These are phyloP conservation scores for Aspergillus pseudonomiae DNA, from an alignment of 2,329 filamentous ascomycete genomes.

Conservation along the genomic window DNA sequence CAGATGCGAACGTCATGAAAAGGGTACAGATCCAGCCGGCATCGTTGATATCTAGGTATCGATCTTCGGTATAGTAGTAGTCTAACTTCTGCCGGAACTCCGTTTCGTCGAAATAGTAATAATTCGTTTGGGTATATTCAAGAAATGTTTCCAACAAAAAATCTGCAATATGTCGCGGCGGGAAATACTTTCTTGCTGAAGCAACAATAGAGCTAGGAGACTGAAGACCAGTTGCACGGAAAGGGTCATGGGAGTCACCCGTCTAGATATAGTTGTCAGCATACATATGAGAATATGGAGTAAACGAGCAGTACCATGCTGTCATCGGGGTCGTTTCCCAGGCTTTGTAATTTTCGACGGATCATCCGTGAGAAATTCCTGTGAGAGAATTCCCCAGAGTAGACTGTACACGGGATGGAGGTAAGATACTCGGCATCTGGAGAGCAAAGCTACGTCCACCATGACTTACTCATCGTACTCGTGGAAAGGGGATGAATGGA, in stretches of 20 bases:
- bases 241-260: constrained; percentile 30
- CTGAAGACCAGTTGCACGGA: constrained; percentile 35
- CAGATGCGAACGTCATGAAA: constrained; percentile 39
- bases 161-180: constrained; percentile 35
- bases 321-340: constrained; percentile 9
- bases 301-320: constrained; percentile 1
- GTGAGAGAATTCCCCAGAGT: constrained; percentile 42
- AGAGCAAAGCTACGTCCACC: not conserved
- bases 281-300: not conserved
- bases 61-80: constrained; percentile 28
- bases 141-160: constrained; percentile 38
- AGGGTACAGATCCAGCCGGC: constrained; percentile 35
- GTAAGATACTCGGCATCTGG: not conserved
- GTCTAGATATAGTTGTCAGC: not conserved
- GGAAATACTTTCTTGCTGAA: constrained; percentile 30
- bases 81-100: constrained; percentile 33
- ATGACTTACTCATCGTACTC: constrained; percentile 26
- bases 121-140: constrained; percentile 36
- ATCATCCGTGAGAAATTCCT: constrained; percentile 42
- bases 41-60: constrained; percentile 28
- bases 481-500: constrained; percentile 12
- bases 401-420: constrained; percentile 25
- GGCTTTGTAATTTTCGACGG: constrained; percentile 31
- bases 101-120: constrained; percentile 38
- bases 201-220: constrained; percentile 31